Conservation (phyloP, 768 basidiomycete genomes). For the Lepiota subincarnata region DNA sequence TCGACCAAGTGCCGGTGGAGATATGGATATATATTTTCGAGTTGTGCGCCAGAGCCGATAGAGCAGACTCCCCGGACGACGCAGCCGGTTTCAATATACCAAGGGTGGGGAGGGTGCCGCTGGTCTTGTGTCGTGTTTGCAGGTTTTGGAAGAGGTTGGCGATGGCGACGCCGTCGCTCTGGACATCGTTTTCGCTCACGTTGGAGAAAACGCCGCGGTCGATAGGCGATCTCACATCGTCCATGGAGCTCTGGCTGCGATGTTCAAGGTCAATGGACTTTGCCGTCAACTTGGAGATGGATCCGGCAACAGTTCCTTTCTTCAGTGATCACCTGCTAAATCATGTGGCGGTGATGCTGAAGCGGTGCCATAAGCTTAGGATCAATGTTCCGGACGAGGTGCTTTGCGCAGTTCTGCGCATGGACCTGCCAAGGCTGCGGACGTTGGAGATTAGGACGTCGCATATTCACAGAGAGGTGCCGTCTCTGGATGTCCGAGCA, state of each 20-base stretch:
- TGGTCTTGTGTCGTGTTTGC: conserved; percentile 6
- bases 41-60: not conserved
- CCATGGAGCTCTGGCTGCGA: conserved; percentile 1
- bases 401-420: not conserved
- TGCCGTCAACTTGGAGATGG: conserved; percentile 8
- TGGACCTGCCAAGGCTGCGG: not conserved
- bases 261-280: not conserved
- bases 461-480: not conserved
- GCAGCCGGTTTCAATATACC: conserved; percentile 3
- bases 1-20: conserved; percentile 1
- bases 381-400: conserved; percentile 5
- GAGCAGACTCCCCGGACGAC: not conserved
- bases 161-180: not conserved
- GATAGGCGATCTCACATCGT: not conserved
- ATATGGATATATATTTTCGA: conserved; percentile 10
- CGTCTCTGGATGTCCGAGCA: not conserved
- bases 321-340: not conserved
- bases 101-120: not conserved
- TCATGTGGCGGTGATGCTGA: not conserved
- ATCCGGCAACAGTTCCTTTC: not conserved
- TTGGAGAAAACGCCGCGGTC: not conserved
- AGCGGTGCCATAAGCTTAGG: conserved; percentile 2
- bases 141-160: conserved; percentile 4
- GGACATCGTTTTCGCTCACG: conserved; percentile 8
- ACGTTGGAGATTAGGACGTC: conserved; percentile 8